These are phyloP conservation scores for Alternaria sp. DNA, from an alignment of 2,329 filamentous ascomycete genomes.

Conservation along the genomic window DNA sequence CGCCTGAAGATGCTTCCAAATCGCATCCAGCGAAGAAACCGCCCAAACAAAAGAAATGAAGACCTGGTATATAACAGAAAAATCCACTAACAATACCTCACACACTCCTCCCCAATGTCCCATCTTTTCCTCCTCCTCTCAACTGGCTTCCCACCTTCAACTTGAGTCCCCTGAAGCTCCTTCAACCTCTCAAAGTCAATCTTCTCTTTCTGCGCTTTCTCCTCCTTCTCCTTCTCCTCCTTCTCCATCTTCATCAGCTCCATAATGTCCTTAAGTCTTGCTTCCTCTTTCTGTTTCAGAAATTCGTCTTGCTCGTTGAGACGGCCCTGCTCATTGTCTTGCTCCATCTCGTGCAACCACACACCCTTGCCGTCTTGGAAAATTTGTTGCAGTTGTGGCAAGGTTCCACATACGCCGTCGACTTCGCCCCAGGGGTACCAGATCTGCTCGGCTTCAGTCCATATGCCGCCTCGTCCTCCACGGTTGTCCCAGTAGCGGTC, in stretches of 20 bases:
- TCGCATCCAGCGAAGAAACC: neutral
- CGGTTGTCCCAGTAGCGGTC: slow-evolving; percentile 60
- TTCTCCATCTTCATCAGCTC: slow-evolving; percentile 28
- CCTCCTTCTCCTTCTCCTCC: slow-evolving; percentile 21
- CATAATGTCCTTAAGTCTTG: slow-evolving; percentile 19
- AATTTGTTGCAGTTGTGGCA: slow-evolving; percentile 54
- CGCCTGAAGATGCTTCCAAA: neutral
- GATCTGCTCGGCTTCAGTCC: slow-evolving; percentile 58
- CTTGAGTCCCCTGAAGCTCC: neutral
- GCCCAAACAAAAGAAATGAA: neutral
- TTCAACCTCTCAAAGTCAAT: neutral
- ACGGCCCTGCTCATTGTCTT: slow-evolving; percentile 24
- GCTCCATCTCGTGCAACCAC: slow-evolving; percentile 46
- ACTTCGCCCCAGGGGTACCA: slow-evolving; percentile 62
- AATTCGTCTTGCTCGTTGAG: slow-evolving; percentile 24
- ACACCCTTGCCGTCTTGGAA: slow-evolving; percentile 60
- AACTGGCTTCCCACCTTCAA: neutral
- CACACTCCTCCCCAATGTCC: slow-evolving; percentile 1
- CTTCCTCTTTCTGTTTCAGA: slow-evolving; percentile 21
- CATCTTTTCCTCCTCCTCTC: slow-evolving; percentile 6
- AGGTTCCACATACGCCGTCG: slow-evolving; percentile 45
- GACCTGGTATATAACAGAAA: neutral
- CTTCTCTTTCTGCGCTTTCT: slow-evolving; percentile 14
- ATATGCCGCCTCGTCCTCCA: slow-evolving; percentile 63
- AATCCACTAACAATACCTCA: slow-evolving; percentile 6